Base-by-base conservation (phyloP, 2,329 filamentous ascomycete genomes). In the Coniosporium tulheliwenetii region DNA sequence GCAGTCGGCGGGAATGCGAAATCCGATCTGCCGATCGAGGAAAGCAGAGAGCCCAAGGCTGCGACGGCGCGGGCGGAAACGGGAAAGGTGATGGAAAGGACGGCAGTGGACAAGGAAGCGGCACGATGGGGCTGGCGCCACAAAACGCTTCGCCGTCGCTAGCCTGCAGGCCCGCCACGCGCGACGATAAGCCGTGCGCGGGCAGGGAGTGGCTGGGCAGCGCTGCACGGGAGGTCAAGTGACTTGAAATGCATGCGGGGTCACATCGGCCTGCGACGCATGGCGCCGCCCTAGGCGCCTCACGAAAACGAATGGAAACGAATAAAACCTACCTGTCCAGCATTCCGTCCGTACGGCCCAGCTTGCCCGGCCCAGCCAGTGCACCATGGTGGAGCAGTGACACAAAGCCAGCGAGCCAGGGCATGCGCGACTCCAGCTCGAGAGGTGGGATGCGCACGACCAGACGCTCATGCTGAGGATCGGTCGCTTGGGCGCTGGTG, bases 301-400 rank as follows among this genome's bases (percentile, higher is more conserved):
- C 19, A 26, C 19, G 19, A 45, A 53, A 43, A 50, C 48, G 46
- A 44, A 45, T 47, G 47, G 49, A 45, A 26, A 50, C 47, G 51
- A 35, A 8, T 51, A 7, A 26, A 51, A 71, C 85, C 80, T 77
- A 96, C 89, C 85, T 93, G 68, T 96, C 89, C 62, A 95, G 66
- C 59, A 78, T 71, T 47, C 85, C 79, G 59, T 93, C 73, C 26
- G 81, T 75, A 52, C 73, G 71, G 56, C 82, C 85, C 48, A 93
- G 61, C 62, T 64, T 73, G 52, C 85, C 83, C 48, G 84, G 84
- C 16, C 86, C 85, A 52, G 70, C 67, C 54, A 89, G 63, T 52
- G 78, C 71, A 49, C 77, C 70, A 69, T 82, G 79, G 62, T 91
- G 85, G 49, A 81, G 59, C 60, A 94, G 73, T 43, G 82, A 81